Base-by-base conservation (phyloP, 106 monocot species). In the Ottelia alismoides region DNA sequence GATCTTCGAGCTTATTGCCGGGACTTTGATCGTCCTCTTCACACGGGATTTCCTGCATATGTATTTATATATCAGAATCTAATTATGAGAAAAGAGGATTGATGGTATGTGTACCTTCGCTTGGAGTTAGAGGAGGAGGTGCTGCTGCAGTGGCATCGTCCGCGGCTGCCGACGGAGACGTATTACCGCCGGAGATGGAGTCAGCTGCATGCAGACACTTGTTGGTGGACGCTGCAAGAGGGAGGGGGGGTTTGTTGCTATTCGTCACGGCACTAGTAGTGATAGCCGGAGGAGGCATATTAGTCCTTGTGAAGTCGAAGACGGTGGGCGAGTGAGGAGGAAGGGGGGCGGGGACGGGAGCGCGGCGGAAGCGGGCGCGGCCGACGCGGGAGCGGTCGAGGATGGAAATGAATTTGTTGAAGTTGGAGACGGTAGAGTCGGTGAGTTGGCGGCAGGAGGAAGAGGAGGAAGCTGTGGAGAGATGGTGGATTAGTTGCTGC, bases 71-170 rank as follows among this genome's bases (percentile, higher is more conserved):
- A 20, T 12, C 19, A 24, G 7, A 43, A 26, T 22, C 19, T 10
- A 45, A 51, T 1, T 27, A 25, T 16, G 32, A 26, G 6, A 2
- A 23, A 28, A n/a, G 10, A 27, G 22, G 27, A 27, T 20, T 22
- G 14, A 47, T 23, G 1, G 20, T 11, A 19, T 52, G 21, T 12
- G 1, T 71, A 87, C 93, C 93, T 72, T 30, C 72, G 66, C 71
- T 94, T 94, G 30, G 58, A 59, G 67, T 90, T 90, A 27, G 51
- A 58, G n/a, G n/a, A n/a, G n/a, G n/a, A n/a, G n/a, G n/a, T n/a
- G n/a, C n/a, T n/a, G n/a, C n/a, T n/a, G 68, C 74, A 74, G 31
- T 68, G 74, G 62, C 74, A 74, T 0, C 57, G 55, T 40, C 43
- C 30, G 25, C n/a, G n/a, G n/a, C n/a, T n/a, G n/a, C n/a, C n/a